Evolutionary conservation across 108 stramenopile genomes (phyloP), one percentile per base, ranked within the genome.

Genomic region (Nitzschia sp.): DNA sequence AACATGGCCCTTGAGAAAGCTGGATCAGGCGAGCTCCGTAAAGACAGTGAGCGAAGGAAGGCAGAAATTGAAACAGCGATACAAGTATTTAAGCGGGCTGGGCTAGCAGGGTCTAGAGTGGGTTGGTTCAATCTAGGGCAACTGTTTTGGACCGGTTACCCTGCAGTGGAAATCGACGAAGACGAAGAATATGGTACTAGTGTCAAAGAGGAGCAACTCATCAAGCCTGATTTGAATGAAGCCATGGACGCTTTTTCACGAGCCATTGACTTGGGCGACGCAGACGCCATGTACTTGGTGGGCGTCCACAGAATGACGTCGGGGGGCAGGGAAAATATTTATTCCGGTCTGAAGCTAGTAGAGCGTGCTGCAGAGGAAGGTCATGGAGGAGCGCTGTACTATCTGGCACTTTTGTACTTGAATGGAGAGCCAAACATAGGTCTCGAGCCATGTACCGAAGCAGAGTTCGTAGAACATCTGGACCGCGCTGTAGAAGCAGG

Each of bases 111-210:
- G 11, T 85, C 86, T 13, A 27, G 80, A 9, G 90, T 87, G 47
- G 93, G 87, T 36, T 91, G 79, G 81, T 94, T 74, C 58, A 94
- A 94, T 76, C 75, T 86, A 1, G 93, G 90, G 8, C 82, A 91
- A 36, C 68, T 91, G 42, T 35, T 82, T 15, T 94, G 90, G 90
- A 87, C 83, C 34, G 82, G 79, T 26, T 79, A 75, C 55, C 76
- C 76, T 25, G 13, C 49, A 19, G 4, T 19, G 21, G 19, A 51
- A 51, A 31, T 26, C 1, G 42, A 2, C 6, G 53, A 47, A n/a
- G 71, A 61, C 23, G 71, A 67, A 19, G 77, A 68, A 5, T n/a
- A 51, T 8, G 36, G 32, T 0, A 19, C 21, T 19, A 23, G 4
- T 19, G 4, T 19, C 5, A 9, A 51, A 51, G 32, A 46, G 21